These are phyloP conservation scores for Dacryopinax primogenitus DNA, from an alignment of 768 basidiomycete genomes.

Conservation along the genomic window DNA sequence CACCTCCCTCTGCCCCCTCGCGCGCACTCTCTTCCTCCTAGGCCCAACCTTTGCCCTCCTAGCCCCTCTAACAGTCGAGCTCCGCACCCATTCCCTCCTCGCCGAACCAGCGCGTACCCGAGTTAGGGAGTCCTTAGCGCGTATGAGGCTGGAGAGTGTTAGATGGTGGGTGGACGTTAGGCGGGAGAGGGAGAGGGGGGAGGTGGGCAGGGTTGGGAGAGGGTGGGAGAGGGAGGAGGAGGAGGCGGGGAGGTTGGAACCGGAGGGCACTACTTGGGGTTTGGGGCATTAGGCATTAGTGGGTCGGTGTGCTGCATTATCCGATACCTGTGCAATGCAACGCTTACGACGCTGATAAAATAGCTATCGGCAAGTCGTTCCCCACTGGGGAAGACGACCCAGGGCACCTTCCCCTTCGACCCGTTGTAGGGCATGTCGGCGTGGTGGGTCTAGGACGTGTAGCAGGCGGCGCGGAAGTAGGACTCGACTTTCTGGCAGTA, in stretches of 20 bases:
- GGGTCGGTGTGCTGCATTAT: no score
- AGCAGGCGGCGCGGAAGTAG: background rate
- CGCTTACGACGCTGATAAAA: no score
- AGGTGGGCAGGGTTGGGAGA: background rate
- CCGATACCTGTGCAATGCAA: no score
- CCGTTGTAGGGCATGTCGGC: background rate
- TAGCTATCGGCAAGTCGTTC: background rate
- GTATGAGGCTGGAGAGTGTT: background rate
- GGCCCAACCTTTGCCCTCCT: background rate
- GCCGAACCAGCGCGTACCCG: background rate
- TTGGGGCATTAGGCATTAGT: no score
- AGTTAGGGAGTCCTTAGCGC: background rate
- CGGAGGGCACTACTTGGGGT: background rate
- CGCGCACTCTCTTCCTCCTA: background rate
- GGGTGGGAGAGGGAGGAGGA: background rate
- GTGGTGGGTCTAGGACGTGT: background rate
- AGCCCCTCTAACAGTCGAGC: background rate
- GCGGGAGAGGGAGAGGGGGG: background rate
- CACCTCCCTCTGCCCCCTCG: background rate
- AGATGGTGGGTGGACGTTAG: background rate
- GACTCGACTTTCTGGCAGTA: background rate
- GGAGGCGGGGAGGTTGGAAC: background rate
- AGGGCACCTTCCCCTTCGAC: background rate
- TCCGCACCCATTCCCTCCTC: background rate
- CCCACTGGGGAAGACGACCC: background rate